Conservation (phyloP, 306 rosid species). For the Prunus persica region Prunus_persica_NCBIv2 NC_034010.1:25932501-25933000, state of each 20-base stretch:
- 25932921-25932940: no score
- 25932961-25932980: no score
- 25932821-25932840: background rate
- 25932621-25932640: slow-evolving; percentile 67
- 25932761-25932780: slow-evolving; percentile 63
- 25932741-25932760: slow-evolving; percentile 84
- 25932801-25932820: slow-evolving; percentile 64
- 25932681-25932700: slow-evolving; percentile 54
- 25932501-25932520: slow-evolving; percentile 79
- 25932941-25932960: no score
- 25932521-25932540: slow-evolving; percentile 84
- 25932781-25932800: slow-evolving; percentile 51
- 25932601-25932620: slow-evolving; percentile 98
- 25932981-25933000: no score
- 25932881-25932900: background rate
- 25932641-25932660: slow-evolving; percentile 55
- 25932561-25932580: slow-evolving; percentile 84
- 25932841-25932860: background rate
- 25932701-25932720: slow-evolving; percentile 47
- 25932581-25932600: slow-evolving; percentile 94
- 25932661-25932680: slow-evolving; percentile 55
- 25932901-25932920: background rate
- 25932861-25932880: background rate
- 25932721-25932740: slow-evolving; percentile 41
- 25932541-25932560: slow-evolving; percentile 53